Evolutionary conservation across 78 protist species (phyloP), one percentile per base, ranked within the genome.

Genomic region (Goniomonas avonlea): DNA sequence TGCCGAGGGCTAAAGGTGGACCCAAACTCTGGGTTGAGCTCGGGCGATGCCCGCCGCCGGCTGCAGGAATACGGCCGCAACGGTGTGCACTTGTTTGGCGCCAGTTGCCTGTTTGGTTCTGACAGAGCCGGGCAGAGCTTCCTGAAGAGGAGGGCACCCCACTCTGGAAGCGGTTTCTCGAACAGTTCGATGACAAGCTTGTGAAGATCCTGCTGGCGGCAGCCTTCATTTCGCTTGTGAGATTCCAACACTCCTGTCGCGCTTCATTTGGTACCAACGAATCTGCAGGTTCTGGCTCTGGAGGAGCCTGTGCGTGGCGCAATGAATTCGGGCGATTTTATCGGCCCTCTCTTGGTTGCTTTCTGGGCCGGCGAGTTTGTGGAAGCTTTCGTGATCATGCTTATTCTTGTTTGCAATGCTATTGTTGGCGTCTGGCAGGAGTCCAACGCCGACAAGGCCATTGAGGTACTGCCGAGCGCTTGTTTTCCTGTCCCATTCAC

Each of bases 181-280:
- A 80, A 63, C 93, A 89, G 80, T 89, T 89, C 63, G 90, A 89
- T 20, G 93, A 89, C 31, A 58, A 39, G 27, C 83, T 89, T 1
- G 93, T 89, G 40, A 60, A 77, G 80, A 86, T 89, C 35, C 82
- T 89, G 43, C 90, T 89, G 35, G 87, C 48, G 23, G 87, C 90
- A 0, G 90, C 90, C 13, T 38, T 58, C 0, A 29, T 90, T 32
- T 83, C 89, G 27, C 73, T 86, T 31, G 87, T n/a, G n/a, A n/a
- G n/a, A n/a, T n/a, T n/a, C n/a, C n/a, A n/a, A n/a, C n/a, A n/a
- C n/a, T n/a, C n/a, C n/a, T n/a, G n/a, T n/a, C n/a, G n/a, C n/a
- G n/a, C n/a, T n/a, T n/a, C n/a, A n/a, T n/a, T n/a, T n/a, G n/a
- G n/a, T n/a, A n/a, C n/a, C n/a, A n/a, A n/a, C n/a, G n/a, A n/a